Conservation (phyloP, 345 rosid species). For the Populus deltoides region DNA sequence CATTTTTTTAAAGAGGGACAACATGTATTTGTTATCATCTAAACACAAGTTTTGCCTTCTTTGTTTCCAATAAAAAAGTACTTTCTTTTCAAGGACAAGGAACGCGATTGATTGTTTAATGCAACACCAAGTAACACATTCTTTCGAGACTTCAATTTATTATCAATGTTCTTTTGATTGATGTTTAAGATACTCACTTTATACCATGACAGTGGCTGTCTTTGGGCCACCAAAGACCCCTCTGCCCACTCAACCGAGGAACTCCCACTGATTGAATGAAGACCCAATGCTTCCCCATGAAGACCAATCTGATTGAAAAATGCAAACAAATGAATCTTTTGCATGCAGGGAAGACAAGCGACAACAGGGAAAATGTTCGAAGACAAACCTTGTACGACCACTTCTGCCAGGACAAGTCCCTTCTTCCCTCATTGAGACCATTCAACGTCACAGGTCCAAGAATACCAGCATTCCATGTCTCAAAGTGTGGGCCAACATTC, state of each 20-base stretch:
- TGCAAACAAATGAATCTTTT: conserved; percentile 3
- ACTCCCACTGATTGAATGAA: conserved; percentile 85
- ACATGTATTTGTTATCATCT: not conserved
- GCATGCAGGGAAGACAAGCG: not conserved
- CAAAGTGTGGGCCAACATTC: conserved; percentile 98
- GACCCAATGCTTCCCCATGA: conserved; percentile 83
- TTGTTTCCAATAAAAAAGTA: no score
- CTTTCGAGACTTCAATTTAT: not conserved
- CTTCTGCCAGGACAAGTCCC: conserved; percentile 94
- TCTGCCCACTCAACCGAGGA: conserved; percentile 87
- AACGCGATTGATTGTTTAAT: not conserved
- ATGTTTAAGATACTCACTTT: conserved; percentile 47
- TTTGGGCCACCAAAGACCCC: conserved; percentile 70
- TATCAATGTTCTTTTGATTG: not conserved
- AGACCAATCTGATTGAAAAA: conserved; percentile 67
- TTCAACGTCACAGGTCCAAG: conserved; percentile 83
- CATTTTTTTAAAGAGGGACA: not conserved
- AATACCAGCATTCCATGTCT: conserved; percentile 95
- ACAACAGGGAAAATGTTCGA: not conserved
- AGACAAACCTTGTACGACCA: conserved; percentile 88
- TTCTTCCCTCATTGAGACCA: conserved; percentile 74
- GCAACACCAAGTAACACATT: not conserved
- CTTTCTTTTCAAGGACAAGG: not conserved
- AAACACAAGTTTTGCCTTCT: no score
- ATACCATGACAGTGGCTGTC: conserved; percentile 92